Evolutionary conservation across 192 early-diverging fungal species (phyloP).

Genomic region (Backusella mclennaniae): DNA sequence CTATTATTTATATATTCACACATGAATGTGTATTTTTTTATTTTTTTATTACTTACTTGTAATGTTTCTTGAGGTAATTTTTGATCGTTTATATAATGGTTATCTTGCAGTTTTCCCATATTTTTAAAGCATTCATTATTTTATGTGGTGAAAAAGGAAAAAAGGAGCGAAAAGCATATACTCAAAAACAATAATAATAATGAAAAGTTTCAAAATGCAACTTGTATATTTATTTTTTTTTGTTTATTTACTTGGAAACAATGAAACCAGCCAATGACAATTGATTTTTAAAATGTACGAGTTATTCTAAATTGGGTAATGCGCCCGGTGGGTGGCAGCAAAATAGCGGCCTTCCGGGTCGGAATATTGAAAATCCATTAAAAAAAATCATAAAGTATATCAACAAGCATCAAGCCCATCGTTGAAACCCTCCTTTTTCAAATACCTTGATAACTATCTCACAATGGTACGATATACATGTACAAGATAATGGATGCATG

Average conservation of each 20-base stretch:
- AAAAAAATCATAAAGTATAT: not conserved
- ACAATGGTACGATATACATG: constrained; percentile 13
- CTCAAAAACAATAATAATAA: not conserved
- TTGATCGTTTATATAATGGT: constrained; percentile 7
- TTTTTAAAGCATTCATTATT: not conserved
- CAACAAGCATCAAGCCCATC: not conserved
- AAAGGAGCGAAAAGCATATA: not conserved
- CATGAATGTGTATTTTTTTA: not conserved
- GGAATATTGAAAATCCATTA: not conserved
- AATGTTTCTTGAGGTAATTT: not conserved
- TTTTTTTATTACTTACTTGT: not conserved
- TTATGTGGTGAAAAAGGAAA: not conserved
- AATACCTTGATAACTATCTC: constrained; percentile 19
- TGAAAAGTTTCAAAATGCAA: not conserved
- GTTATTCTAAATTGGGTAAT: too few species aligned
- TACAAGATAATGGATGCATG: not conserved
- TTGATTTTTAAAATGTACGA: too few species aligned
- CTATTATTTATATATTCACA: not conserved
- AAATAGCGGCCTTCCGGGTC: too few species aligned
- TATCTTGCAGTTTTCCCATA: constrained; percentile 30
- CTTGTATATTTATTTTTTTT: too few species aligned
- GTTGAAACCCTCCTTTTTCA: constrained; percentile 13
- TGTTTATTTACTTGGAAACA: too few species aligned
- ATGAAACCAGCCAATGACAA: too few species aligned
- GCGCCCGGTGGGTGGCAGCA: too few species aligned